Percentiles rank a stretch among this genome's conserved stretches.
phyloP scores from a whole-genome alignment of 1,284 basidiomycete genomes.

The Tremellales sp. region DNA sequence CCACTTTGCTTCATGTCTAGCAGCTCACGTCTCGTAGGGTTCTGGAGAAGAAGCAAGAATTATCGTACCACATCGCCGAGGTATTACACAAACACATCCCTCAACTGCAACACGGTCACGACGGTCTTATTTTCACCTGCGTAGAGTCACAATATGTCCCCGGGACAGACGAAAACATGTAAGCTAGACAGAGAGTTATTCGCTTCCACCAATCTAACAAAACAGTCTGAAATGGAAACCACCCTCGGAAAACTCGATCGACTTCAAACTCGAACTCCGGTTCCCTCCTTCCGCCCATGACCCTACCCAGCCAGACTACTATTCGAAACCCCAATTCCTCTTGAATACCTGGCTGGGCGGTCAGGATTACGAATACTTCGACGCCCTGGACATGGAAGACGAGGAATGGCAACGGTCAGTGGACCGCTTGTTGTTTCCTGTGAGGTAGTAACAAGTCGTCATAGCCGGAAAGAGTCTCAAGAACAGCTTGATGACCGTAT shows the following conservation, averaged over 20 bases:
- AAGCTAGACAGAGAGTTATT: conserved; percentile 33
- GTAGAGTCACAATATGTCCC: conserved; percentile 76
- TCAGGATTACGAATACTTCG: conserved; percentile 75
- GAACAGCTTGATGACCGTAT: conserved; percentile 91
- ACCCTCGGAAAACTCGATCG: conserved; percentile 94
- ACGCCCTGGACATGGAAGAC: conserved; percentile 79
- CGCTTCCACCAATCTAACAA: not conserved
- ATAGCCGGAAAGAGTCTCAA: conserved; percentile 74
- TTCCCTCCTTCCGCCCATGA: conserved; percentile 68
- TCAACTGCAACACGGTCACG: conserved; percentile 84
- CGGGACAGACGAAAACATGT: conserved; percentile 94
- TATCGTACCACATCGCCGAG: conserved; percentile 82
- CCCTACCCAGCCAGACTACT: conserved; percentile 66
- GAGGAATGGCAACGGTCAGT: conserved; percentile 88
- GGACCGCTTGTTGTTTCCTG: not conserved
- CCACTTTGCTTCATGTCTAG: not conserved
- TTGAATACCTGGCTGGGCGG: conserved; percentile 71
- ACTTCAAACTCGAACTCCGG: conserved; percentile 89
- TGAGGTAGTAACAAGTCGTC: conserved; percentile 5
- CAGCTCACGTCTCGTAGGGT: conserved; percentile 55
- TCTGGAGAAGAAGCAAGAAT: conserved; percentile 78
- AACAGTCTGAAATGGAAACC: conserved; percentile 98
- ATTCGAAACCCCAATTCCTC: conserved; percentile 79
- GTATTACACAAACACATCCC: conserved; percentile 84
- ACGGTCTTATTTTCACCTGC: conserved; percentile 96